Evolutionary conservation across 352 stramenopile species (phyloP), one percentile per base, ranked within the genome.

Genomic region (Globisporangium splendens): DNA sequence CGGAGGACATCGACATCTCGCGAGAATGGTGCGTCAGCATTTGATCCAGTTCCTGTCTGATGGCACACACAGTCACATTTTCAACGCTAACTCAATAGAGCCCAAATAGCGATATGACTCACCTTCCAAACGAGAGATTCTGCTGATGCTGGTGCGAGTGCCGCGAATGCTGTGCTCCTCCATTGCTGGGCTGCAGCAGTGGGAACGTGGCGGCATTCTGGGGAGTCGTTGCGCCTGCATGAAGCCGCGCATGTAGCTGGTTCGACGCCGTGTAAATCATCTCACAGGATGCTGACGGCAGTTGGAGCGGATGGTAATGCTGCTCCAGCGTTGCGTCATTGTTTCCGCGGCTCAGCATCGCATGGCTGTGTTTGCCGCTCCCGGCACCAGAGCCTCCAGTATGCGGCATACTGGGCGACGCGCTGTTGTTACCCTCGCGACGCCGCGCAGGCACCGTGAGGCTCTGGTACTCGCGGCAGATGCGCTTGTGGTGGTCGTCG

Each of bases 401-500:
- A 10, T 35, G 28, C 2, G 24, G 24, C 28, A 35, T 31, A 2
- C 2, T 5, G 24, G 24, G 28, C 28, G 28, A 35, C 28, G 28
- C 28, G 28, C 28, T n/a, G 22, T 49, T 12, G 41, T 11, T 41
- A 15, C 24, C 22, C 2, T 21, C 43, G 20, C 66, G 68, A 1
- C 68, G 61, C 0, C 68, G 60, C 59, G 61, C 65, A 0, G 68
- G 59, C 31, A 75, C 55, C 1, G 65, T 69, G 21, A 74, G 64
- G 18, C 61, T 57, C 56, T 72, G 62, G 65, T 80, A 80, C 49
- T 80, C 68, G 35, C 65, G 58, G 46, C 72, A 81, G 54, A 81
- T 70, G 46, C 62, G 55, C 59, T 77, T 77, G 63, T 81, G 72
- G 11, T 62, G 28, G 42, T 77, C 72, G 63, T 77, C 72, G 12